Percentiles rank a stretch among this genome's conserved stretches.
Evolutionary conservation across 371 early-diverging fungal species (phyloP).

Genomic region (Syncephalastrum racemosum): DNA sequence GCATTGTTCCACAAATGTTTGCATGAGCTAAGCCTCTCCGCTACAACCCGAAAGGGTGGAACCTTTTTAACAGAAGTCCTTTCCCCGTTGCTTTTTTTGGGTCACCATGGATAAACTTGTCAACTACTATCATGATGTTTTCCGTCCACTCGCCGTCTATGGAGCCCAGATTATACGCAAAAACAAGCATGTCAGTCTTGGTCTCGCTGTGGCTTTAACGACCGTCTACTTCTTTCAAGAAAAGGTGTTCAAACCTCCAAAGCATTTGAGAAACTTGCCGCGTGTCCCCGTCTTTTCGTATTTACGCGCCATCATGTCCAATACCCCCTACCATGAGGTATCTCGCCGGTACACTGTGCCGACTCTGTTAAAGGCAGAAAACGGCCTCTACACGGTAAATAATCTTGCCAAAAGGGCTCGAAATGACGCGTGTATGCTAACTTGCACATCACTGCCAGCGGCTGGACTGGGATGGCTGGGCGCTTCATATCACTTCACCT

Average conservation of each 20-base stretch:
- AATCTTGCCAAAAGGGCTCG: neutral
- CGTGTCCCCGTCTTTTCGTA: neutral
- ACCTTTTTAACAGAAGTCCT: too few relatives aligned
- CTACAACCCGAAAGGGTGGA: too few relatives aligned
- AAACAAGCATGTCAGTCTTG: too few relatives aligned
- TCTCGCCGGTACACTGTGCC: neutral
- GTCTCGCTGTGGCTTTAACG: too few relatives aligned
- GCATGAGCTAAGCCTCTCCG: too few relatives aligned
- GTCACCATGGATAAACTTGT: too few relatives aligned
- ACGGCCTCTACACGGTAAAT: slow-evolving; percentile 6
- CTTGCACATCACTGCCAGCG: neutral
- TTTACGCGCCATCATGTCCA: slow-evolving; percentile 1
- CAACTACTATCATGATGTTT: too few relatives aligned
- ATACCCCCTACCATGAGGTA: neutral
- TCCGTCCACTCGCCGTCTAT: too few relatives aligned
- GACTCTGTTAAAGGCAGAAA: neutral
- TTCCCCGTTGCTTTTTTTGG: too few relatives aligned
- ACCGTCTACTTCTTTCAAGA: slow-evolving; percentile 1
- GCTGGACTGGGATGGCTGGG: slow-evolving; percentile 13
- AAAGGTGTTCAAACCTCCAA: slow-evolving; percentile 10
- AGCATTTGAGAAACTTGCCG: slow-evolving; percentile 10
- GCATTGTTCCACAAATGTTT: too few relatives aligned
- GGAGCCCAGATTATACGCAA: too few relatives aligned
- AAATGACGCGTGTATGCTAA: neutral
- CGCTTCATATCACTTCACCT: slow-evolving; percentile 11